Evolutionary conservation across 2,329 filamentous ascomycete genomes (phyloP).

Genomic region (Ilyonectria robusta): DNA sequence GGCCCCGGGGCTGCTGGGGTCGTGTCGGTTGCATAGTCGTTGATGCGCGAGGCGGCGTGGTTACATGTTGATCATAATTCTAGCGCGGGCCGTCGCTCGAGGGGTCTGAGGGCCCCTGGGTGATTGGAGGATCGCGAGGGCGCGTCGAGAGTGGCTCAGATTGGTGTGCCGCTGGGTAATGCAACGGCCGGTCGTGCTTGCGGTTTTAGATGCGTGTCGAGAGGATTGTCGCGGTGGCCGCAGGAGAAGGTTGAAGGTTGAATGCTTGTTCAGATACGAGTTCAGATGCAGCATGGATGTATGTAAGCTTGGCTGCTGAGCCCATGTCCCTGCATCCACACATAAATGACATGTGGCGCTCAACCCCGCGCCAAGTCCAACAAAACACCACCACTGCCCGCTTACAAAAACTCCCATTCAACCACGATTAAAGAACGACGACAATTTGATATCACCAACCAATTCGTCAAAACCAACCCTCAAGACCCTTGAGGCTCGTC

Average conservation of each 20-base stretch:
- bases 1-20: conserved; percentile 61
- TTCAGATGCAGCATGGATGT: neutral
- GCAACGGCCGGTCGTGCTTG: neutral
- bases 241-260: neutral
- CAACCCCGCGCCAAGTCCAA: conserved; percentile 40
- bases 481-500: neutral
- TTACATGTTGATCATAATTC: conserved; percentile 59
- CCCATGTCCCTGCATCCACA: neutral
- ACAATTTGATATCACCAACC: conserved; percentile 3
- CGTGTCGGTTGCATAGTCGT: conserved; percentile 65
- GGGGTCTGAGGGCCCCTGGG: conserved; percentile 3
- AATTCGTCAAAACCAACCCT: neutral
- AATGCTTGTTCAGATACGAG: neutral
- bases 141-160: neutral
- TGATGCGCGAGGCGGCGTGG: conserved; percentile 47
- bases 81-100: conserved; percentile 23
- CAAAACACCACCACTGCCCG: conserved; percentile 8
- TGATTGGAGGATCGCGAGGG: conserved; percentile 14
- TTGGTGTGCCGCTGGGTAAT: neutral
- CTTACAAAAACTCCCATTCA: conserved; percentile 19
- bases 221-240: neutral
- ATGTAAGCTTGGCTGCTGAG: neutral
- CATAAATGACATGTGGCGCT: conserved; percentile 34
- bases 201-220: neutral
- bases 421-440: neutral